These are phyloP conservation scores for Nicotiana tomentosiformis DNA, from an alignment of 257 asterid species.

Conservation along the genomic window DNA sequence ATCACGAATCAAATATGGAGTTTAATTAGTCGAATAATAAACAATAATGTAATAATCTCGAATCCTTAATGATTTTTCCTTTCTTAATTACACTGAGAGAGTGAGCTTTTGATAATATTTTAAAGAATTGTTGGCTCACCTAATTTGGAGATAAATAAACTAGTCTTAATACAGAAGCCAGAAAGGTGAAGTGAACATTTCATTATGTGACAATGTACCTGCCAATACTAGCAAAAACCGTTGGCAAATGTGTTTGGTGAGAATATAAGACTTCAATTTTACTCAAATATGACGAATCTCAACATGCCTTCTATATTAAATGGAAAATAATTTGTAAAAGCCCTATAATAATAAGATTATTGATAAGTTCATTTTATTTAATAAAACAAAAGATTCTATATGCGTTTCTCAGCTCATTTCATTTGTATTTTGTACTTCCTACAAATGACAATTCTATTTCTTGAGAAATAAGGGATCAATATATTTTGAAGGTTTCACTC, in stretches of 20 bases:
- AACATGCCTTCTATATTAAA: neutral
- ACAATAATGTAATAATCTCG: neutral
- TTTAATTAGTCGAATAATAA: neutral
- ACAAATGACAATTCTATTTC: neutral
- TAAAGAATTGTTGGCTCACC: neutral
- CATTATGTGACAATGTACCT: slow-evolving; percentile 18
- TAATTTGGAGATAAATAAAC: neutral
- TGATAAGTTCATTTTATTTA: neutral
- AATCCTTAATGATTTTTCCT: neutral
- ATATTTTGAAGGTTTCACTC: too few species aligned
- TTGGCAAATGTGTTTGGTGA: slow-evolving; percentile 44
- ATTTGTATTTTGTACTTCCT: neutral
- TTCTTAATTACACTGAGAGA: neutral
- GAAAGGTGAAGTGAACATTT: slow-evolving; percentile 54
- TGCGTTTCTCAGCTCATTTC: neutral
- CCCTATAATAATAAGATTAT: neutral
- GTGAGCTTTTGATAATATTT: neutral
- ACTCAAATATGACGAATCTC: slow-evolving; percentile 10
- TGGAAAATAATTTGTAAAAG: neutral
- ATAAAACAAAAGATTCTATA: neutral
- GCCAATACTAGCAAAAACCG: slow-evolving; percentile 27
- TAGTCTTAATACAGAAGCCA: slow-evolving; percentile 39
- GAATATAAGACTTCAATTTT: slow-evolving; percentile 27
- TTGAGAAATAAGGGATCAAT: neutral
- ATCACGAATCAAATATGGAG: neutral